Evolutionary conservation across 2,329 filamentous ascomycete genomes (phyloP), one percentile per base, ranked within the genome.

Genomic region (Xylariaceae sp.): DNA sequence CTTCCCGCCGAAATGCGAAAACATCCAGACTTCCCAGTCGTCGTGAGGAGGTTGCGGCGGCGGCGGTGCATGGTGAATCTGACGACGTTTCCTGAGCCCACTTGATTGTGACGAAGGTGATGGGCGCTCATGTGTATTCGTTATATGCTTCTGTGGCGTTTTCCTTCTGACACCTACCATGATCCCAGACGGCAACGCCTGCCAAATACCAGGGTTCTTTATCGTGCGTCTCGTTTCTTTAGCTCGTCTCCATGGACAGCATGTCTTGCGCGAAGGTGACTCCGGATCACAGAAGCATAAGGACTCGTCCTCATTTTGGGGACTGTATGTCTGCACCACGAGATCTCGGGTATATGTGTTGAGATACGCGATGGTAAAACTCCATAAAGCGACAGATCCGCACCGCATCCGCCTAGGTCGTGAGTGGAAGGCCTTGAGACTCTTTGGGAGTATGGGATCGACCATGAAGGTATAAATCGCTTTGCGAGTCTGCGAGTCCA

Each of bases 171-270:
- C 76, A 0, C 88, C 88, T 0, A 89, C 75, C 8, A 89, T 75
- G 57, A 82, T 82, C 0, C 85, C 83, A 37, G 80, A 80, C 0
- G 79, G 77, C 5, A 89, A 76, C 1, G 83, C 76, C 61, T 86
- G 82, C 88, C 88, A 91, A 0, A 75, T 71, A 0, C 88, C 88
- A 0, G 86, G 86, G 44, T 86, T 81, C n/a, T 78, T 72, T 6
- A 90, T 77, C 7, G 75, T 78, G 51, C 81, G 79, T 45, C 75
- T 79, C 2, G 77, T 72, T 64, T 84, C 80, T 13, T 75, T 78
- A 1, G 82, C 79, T 18, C 80, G 77, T 4, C 72, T 68, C 82
- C 82, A 85, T 1, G 75, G 70, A 62, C 78, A 82, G 61, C 77
- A 82, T 4, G 74, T 76, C 42, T 75, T 75, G 13, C 71, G 74